A percentile compares a stretch with the other conserved stretches of the same genome.
These are phyloP conservation scores for Capronia epimyces DNA, from an alignment of 2,329 filamentous ascomycete genomes.

Conservation along the genomic window DNA sequence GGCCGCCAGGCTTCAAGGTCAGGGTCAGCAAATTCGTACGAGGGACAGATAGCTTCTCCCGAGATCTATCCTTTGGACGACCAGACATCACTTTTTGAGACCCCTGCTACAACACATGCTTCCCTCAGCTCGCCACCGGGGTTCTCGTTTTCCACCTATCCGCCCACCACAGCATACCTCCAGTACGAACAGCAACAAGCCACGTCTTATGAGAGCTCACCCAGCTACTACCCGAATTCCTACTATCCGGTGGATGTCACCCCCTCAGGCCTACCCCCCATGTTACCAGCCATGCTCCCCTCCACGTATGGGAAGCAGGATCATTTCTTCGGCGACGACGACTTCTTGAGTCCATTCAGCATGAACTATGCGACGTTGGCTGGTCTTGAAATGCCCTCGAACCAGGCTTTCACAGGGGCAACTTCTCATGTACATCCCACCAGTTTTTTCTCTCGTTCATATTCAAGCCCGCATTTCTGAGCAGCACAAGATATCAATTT, in stretches of 20 bases:
- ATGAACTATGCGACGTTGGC: slow-evolving; percentile 57
- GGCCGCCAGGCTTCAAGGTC: slow-evolving; percentile 21
- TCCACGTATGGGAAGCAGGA: slow-evolving; percentile 47
- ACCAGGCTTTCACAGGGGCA: slow-evolving; percentile 36
- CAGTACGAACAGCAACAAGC: slow-evolving; percentile 27
- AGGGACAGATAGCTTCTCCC: slow-evolving; percentile 24
- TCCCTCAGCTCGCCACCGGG: slow-evolving; percentile 21
- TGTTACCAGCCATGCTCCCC: slow-evolving; percentile 42
- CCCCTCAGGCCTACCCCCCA: slow-evolving; percentile 37
- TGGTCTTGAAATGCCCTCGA: slow-evolving; percentile 48
- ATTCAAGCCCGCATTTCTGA: slow-evolving; percentile 22
- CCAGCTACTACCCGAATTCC: slow-evolving; percentile 33
- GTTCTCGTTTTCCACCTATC: slow-evolving; percentile 25
- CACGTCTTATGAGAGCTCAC: slow-evolving; percentile 33
- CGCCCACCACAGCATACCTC: slow-evolving; percentile 26
- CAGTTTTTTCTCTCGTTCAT: slow-evolving; percentile 27
- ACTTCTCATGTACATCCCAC: slow-evolving; percentile 43
- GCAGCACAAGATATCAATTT: slow-evolving; percentile 11
- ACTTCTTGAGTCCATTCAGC: slow-evolving; percentile 54
- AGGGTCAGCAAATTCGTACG: slow-evolving; percentile 18
- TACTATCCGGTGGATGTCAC: slow-evolving; percentile 38
- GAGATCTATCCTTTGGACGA: slow-evolving; percentile 27
- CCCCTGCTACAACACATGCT: slow-evolving; percentile 19
- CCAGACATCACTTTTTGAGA: slow-evolving; percentile 23
- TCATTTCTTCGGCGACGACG: slow-evolving; percentile 49